Conservation (phyloP, 2,329 filamentous ascomycete species). For the Samsoniella hepiali region DNA sequence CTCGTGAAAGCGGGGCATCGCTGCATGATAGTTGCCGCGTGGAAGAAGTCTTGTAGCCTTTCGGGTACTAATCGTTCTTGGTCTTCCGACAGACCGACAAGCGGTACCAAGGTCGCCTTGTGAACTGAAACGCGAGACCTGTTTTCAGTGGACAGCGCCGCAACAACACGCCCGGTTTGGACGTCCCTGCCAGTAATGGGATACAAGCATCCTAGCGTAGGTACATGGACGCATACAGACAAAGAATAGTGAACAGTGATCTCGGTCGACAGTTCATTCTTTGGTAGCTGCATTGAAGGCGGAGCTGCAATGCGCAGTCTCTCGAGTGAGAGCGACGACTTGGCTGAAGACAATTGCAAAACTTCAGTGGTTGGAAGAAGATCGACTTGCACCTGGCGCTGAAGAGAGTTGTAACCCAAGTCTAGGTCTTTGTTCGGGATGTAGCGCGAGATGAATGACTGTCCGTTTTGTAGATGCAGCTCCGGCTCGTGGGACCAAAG, state of each 20-base stretch:
- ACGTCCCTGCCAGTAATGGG: not conserved
- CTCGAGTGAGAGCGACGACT: not conserved
- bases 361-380: not conserved
- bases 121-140: not conserved
- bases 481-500: conserved; percentile 10
- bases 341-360: not conserved
- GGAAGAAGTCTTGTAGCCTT: not conserved
- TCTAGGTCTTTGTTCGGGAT: conserved; percentile 7
- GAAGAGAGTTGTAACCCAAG: conserved; percentile 15
- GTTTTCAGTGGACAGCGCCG: conserved; percentile 4
- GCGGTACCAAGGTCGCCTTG: not conserved
- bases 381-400: not conserved
- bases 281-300: not conserved
- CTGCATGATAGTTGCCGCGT: not conserved
- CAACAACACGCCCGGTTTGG: not conserved
- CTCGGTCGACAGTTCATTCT: not conserved
- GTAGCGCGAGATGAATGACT: conserved; percentile 9
- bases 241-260: not conserved
- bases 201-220: conserved; percentile 4
- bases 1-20: not conserved
- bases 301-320: not conserved
- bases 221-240: not conserved
- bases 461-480: not conserved
- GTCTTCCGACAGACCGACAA: not conserved
- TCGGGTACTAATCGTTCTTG: not conserved